phyloP scores from a whole-genome alignment of 768 basidiomycete genomes.

The Mycena polygramma region DNA sequence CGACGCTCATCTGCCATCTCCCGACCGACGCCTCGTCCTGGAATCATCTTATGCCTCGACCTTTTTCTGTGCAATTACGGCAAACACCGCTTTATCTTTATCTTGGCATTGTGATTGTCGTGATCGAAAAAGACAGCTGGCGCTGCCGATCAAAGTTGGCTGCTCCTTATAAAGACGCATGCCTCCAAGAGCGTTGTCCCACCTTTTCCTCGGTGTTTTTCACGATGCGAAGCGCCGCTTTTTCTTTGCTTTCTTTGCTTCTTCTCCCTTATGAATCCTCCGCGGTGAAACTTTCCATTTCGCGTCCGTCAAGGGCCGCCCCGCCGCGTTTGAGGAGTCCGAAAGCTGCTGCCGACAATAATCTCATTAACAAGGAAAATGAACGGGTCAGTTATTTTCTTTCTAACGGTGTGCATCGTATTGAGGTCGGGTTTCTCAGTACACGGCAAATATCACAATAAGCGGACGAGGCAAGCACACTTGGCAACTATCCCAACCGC shows the following conservation, averaged over 20 bases:
- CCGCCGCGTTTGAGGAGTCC: not conserved
- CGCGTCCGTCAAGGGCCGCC: slow-evolving; percentile 14
- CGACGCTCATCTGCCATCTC: too few relatives aligned
- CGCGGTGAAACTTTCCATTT: slow-evolving; percentile 25
- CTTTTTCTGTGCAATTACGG: too few relatives aligned
- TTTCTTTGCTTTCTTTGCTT: slow-evolving; percentile 27
- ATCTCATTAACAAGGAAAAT: slow-evolving; percentile 36
- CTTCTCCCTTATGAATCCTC: slow-evolving; percentile 28
- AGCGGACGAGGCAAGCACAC: slow-evolving; percentile 29
- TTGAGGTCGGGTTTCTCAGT: slow-evolving; percentile 8
- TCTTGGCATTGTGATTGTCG: slow-evolving; percentile 25
- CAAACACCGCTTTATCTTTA: too few relatives aligned
- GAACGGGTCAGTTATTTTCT: slow-evolving; percentile 23
- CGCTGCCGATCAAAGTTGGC: not conserved
- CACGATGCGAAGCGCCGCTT: slow-evolving; percentile 25
- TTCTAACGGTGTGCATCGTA: not conserved
- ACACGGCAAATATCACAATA: slow-evolving; percentile 36
- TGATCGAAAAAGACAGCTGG: not conserved
- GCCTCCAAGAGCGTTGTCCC: not conserved
- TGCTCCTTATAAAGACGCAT: slow-evolving; percentile 10
- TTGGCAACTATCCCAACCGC: not conserved
- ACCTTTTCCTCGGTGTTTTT: slow-evolving; percentile 10
- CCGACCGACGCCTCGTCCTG: too few relatives aligned
- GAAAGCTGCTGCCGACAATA: slow-evolving; percentile 15
- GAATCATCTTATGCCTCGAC: too few relatives aligned